Evolutionary conservation across 331 rosid species (phyloP).

Genomic region (Pyracantha coccinea): DNA sequence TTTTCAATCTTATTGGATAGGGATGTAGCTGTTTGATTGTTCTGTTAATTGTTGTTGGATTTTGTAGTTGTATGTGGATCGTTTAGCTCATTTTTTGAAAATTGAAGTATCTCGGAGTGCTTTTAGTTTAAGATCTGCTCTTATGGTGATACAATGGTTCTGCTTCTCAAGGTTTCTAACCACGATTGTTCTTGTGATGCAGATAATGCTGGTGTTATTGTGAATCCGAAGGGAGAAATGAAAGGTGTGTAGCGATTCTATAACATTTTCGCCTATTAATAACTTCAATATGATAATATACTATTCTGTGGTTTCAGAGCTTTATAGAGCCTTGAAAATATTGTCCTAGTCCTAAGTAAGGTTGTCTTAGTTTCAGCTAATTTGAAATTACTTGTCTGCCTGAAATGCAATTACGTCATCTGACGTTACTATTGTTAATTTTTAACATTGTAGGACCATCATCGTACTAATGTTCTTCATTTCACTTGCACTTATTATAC

Average conservation of each 20-base stretch:
- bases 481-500: not conserved
- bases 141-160: not conserved
- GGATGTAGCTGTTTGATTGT: not conserved
- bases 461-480: not conserved
- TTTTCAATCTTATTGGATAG: not conserved
- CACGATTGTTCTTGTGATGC: slow-evolving; percentile 6
- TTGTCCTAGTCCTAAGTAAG: too few relatives aligned
- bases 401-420: too few relatives aligned
- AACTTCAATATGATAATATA: not conserved
- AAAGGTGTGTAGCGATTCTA: slow-evolving; percentile 35
- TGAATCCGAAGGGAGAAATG: slow-evolving; percentile 86
- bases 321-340: too few relatives aligned
- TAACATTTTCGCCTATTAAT: not conserved
- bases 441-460: not conserved
- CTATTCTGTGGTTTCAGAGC: not conserved
- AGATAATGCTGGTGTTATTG: slow-evolving; percentile 93
- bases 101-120: not conserved
- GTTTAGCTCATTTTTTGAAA: not conserved
- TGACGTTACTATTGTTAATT: not conserved
- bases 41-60: not conserved
- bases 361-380: too few relatives aligned
- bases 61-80: not conserved
- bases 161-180: not conserved
- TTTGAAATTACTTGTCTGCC: too few relatives aligned
- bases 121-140: not conserved